These are phyloP conservation scores for Auxenochlorella pyrenoidosa DNA, from an alignment of 139 green algal genomes.

Conservation along the genomic window DNA sequence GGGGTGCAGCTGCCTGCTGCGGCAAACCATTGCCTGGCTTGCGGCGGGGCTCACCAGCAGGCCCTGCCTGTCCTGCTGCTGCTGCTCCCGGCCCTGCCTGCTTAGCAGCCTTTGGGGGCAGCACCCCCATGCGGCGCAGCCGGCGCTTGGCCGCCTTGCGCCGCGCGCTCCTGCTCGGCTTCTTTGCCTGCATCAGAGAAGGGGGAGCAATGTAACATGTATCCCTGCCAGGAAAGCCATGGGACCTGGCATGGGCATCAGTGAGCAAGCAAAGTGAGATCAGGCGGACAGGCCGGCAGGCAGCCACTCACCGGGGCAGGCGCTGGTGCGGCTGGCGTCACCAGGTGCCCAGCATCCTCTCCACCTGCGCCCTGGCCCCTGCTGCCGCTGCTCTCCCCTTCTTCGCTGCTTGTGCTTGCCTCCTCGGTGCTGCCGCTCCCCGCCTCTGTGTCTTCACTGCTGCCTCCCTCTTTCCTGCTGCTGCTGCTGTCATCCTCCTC, in stretches of 20 bases:
- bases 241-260: no score
- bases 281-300: not conserved
- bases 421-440: no score
- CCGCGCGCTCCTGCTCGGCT: conserved; percentile 41
- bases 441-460: not conserved
- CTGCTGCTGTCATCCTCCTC: conserved; percentile 5
- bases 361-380: not conserved
- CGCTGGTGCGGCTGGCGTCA: not conserved
- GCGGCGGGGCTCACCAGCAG: not conserved
- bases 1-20: not conserved
- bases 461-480: conserved; percentile 2
- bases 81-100: not conserved
- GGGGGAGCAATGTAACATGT: no score
- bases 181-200: not conserved
- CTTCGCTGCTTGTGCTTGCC: not conserved
- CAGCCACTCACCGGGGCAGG: not conserved
- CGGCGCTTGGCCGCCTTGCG: conserved; percentile 45
- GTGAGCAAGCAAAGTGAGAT: not conserved
- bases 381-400: not conserved
- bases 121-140: conserved; percentile 25
- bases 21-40: not conserved
- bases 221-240: not conserved
- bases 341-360: not conserved
- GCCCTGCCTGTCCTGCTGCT: not conserved
- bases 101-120: not conserved